These are phyloP conservation scores for Pleurotus giganteus DNA, from an alignment of 768 basidiomycete genomes.

Conservation along the genomic window DNA sequence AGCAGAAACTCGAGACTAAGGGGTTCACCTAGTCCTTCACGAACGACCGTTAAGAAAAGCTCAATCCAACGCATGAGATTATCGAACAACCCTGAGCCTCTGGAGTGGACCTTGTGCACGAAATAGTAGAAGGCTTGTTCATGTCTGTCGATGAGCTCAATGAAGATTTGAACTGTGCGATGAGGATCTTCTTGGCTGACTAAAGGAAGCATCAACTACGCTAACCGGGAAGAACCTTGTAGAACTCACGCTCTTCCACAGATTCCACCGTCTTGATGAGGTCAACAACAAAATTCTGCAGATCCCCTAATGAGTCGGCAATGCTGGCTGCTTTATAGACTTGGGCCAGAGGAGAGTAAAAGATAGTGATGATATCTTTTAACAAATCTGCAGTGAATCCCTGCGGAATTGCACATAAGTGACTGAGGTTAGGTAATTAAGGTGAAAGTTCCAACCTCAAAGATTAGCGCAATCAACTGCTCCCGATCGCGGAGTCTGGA, in stretches of 20 bases:
- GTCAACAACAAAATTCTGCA: constrained; percentile 94
- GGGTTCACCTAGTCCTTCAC: constrained; percentile 77
- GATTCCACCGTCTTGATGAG: constrained; percentile 92
- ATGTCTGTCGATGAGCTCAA: constrained; percentile 90
- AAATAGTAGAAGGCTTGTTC: constrained; percentile 96
- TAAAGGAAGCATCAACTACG: constrained; percentile 25
- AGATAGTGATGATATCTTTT: constrained; percentile 98
- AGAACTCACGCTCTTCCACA: constrained; percentile 78
- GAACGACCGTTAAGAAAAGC: constrained; percentile 84
- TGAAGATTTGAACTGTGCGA: constrained; percentile 87
- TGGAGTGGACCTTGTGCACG: constrained; percentile 97
- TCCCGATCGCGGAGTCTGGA: constrained; percentile 83
- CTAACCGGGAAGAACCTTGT: background rate
- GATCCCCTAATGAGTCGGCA: constrained; percentile 85
- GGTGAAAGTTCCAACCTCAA: constrained; percentile 64
- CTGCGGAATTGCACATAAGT: constrained; percentile 35
- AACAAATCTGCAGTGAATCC: constrained; percentile 92
- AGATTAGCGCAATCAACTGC: constrained; percentile 88
- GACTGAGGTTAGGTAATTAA: background rate
- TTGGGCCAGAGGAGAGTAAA: constrained; percentile 94
- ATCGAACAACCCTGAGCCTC: constrained; percentile 92
- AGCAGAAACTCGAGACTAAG: constrained; percentile 88
- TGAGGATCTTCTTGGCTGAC: constrained; percentile 84
- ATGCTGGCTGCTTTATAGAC: constrained; percentile 98
- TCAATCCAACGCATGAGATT: constrained; percentile 97